Conservation (phyloP, 2,329 filamentous ascomycete species). For the Gaeumannomyces sp. region DNA sequence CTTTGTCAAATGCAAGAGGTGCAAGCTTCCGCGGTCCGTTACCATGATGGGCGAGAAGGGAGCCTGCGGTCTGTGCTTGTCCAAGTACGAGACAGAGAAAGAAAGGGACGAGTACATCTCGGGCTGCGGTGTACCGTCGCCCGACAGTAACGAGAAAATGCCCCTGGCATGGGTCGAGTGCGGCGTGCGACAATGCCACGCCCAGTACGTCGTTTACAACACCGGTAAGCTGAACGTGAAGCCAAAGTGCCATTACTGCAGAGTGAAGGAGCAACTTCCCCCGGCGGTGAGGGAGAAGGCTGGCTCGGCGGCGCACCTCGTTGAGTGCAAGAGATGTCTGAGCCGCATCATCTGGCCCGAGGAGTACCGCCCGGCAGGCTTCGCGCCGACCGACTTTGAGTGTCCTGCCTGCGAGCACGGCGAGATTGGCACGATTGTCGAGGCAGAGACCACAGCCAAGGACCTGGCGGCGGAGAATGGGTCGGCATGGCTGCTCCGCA, state of each 20-base stretch:
- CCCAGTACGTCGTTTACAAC: constrained; percentile 45
- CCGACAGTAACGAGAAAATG: constrained; percentile 25
- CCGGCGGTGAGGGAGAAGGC: constrained; percentile 11
- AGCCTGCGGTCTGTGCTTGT: constrained; percentile 35
- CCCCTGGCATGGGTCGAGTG: constrained; percentile 42
- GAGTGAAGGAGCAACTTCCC: constrained; percentile 14
- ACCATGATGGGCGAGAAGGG: constrained; percentile 37
- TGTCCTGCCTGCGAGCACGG: constrained; percentile 35
- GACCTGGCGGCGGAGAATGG: constrained; percentile 35
- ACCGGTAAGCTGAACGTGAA: constrained; percentile 32
- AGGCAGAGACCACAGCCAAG: constrained; percentile 30
- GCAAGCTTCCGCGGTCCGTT: constrained; percentile 40
- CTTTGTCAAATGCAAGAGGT: constrained; percentile 32
- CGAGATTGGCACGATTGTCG: constrained; percentile 27
- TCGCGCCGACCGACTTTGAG: constrained; percentile 26
- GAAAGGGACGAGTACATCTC: constrained; percentile 19
- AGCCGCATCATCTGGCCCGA: constrained; percentile 41
- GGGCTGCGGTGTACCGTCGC: constrained; percentile 24
- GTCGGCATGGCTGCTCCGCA: constrained; percentile 36
- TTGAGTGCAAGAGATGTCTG: constrained; percentile 38
- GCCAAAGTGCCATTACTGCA: constrained; percentile 44
- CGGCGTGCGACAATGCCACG: constrained; percentile 32
- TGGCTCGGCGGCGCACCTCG: constrained; percentile 12
- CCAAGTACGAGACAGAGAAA: constrained; percentile 16
- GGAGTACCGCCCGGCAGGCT: constrained; percentile 32